These are phyloP conservation scores for Solanum bukasovii DNA, from an alignment of 257 asterid species.

Conservation along the genomic window DNA sequence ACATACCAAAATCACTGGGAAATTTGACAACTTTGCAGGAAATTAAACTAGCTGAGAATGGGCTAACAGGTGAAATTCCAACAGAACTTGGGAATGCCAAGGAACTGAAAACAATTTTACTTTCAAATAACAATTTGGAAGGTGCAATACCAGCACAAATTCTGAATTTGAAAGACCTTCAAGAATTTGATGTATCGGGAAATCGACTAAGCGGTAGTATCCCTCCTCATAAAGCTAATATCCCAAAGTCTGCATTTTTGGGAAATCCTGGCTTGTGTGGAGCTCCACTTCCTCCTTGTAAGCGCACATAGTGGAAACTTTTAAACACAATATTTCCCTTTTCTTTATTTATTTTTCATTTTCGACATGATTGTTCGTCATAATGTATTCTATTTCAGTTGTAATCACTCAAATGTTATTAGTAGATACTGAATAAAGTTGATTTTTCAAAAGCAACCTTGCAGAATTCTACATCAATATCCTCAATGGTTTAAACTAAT, in stretches of 20 bases:
- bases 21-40: conserved; percentile 13
- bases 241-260: conserved; percentile 35
- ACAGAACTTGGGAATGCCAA: conserved; percentile 34
- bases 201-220: conserved; percentile 47
- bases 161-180: conserved; percentile 33
- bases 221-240: conserved; percentile 31
- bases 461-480: background rate
- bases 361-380: background rate
- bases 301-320: conserved; percentile 2
- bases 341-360: background rate
- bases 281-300: conserved; percentile 60
- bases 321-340: background rate
- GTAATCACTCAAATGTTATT: too few species aligned
- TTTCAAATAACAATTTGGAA: conserved; percentile 37
- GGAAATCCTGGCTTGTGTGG: conserved; percentile 67
- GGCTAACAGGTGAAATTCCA: conserved; percentile 39
- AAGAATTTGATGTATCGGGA: conserved; percentile 33
- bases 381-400: background rate
- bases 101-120: conserved; percentile 16
- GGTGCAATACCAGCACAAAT: conserved; percentile 46
- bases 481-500: background rate
- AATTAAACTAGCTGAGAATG: conserved; percentile 24
- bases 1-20: conserved; percentile 44
- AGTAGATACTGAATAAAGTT: too few species aligned
- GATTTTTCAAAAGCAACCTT: too few species aligned